Base-by-base conservation (phyloP, 2,329 filamentous ascomycete species). In the Colletotrichum cuscutae region DNA sequence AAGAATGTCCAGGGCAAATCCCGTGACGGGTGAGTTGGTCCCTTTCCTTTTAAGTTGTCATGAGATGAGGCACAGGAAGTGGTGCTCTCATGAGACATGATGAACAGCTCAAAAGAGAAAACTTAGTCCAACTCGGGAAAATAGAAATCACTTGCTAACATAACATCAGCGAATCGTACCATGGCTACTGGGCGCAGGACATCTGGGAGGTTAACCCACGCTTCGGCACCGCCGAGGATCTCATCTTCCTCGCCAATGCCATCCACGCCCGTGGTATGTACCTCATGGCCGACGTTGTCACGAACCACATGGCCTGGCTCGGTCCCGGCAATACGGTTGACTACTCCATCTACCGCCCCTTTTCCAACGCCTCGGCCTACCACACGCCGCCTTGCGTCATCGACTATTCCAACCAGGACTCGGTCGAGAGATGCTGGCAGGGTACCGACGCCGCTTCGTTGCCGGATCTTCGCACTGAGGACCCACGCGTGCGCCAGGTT, bases 231-330 rank as follows among this genome's bases (percentile, higher is more conserved):
- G 84, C 84, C 5, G 83, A 87, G 15, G 91, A 93, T 75, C 83
- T 93, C 68, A 86, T 86, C 75, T 85, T 83, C 5, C 84, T 93
- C 7, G 84, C 90, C 1, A 80, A 81, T 26, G 89, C 87, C 2
- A 80, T 91, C 1, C 90, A 92, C 76, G 85, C 81, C 15, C 67
- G 68, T 19, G 71, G 71, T 19, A 91, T 90, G 89, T 90, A 88
- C 73, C 81, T 92, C 46, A 92, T 92, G 90, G 84, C 90, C 15
- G 90, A 91, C 68, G 83, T 91, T 2, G 89, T 91, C 2, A 84
- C 86, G 53, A 91, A 91, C 77, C 88, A 91, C 77, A 87, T 89
- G 80, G 71, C 57, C 6, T 73, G 63, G 62, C 32, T 19, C 37
- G 88, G 82, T 19, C 86, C 88, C 57, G 81, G 84, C 26, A 86